Percentiles rank a stretch among this genome's conserved stretches.
These are phyloP conservation scores for Boletales sp. DNA, from an alignment of 768 basidiomycete species.

Conservation along the genomic window DNA sequence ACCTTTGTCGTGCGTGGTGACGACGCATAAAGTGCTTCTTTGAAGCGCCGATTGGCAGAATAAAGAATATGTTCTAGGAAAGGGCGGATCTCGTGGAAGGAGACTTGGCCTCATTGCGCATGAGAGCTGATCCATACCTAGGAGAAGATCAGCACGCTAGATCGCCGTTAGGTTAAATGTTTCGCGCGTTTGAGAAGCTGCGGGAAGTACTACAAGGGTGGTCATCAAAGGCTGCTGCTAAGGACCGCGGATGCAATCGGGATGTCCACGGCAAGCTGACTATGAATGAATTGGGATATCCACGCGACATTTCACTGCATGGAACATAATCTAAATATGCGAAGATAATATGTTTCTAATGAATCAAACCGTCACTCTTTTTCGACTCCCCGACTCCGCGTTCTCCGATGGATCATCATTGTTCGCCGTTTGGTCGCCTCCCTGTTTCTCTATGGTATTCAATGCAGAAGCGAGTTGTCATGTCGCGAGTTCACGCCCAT, in stretches of 20 bases:
- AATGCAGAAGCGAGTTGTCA: constrained; percentile 30
- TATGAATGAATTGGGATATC: constrained; percentile 5
- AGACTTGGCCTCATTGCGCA: constrained; percentile 12
- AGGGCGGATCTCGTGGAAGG: constrained; percentile 10
- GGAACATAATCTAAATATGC: constrained; percentile 18
- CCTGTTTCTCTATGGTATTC: constrained; percentile 23
- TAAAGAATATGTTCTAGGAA: constrained; percentile 10
- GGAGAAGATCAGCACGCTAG: constrained; percentile 26
- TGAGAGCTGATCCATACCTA: constrained; percentile 12
- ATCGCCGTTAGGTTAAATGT: constrained; percentile 26
- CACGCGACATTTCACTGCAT: constrained; percentile 15
- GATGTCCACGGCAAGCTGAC: constrained; percentile 16
- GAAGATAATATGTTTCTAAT: constrained; percentile 26
- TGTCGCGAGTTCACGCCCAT: constrained; percentile 40
- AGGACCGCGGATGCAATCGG: constrained; percentile 15
- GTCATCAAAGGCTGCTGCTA: background rate
- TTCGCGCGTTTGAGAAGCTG: constrained; percentile 11
- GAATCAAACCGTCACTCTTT: constrained; percentile 46
- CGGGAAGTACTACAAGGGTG: background rate
- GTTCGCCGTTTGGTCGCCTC: constrained; percentile 22
- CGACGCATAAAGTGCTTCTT: constrained; percentile 19
- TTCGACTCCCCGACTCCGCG: constrained; percentile 43
- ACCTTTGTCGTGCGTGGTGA: constrained; percentile 27
- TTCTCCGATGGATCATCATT: constrained; percentile 36
- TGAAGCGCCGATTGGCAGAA: background rate